These are phyloP conservation scores for Turnera subulata DNA, from an alignment of 345 rosid genomes.

Conservation along the genomic window DNA sequence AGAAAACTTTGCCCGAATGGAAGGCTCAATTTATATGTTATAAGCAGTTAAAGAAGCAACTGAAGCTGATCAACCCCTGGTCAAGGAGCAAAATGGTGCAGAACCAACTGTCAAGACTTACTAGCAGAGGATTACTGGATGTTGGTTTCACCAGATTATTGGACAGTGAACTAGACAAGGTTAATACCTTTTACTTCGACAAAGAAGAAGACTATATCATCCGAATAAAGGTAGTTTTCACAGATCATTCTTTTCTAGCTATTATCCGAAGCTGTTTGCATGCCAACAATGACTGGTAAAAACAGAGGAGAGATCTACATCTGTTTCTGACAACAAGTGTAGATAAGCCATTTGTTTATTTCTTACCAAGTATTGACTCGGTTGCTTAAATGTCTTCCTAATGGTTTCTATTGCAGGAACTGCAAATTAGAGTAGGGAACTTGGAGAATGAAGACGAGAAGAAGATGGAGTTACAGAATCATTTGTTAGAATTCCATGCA, in stretches of 20 bases:
- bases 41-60: constrained; percentile 37
- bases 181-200: constrained; percentile 33
- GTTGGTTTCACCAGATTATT: constrained; percentile 28
- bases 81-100: neutral
- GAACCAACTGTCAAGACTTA: constrained; percentile 32
- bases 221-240: constrained; percentile 26
- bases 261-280: neutral
- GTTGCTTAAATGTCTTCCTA: too few relatives aligned
- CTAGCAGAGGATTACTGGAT: constrained; percentile 9
- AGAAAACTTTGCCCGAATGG: constrained; percentile 33
- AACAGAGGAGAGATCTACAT: too few relatives aligned
- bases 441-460: constrained; percentile 15
- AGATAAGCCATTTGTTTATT: too few relatives aligned
- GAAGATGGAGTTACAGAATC: constrained; percentile 18
- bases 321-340: too few relatives aligned
- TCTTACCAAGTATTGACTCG: too few relatives aligned
- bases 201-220: constrained; percentile 46
- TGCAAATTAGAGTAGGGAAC: constrained; percentile 29
- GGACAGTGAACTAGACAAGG: constrained; percentile 32
- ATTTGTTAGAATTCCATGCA: constrained; percentile 28
- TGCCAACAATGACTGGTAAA: neutral
- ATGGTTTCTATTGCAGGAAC: constrained; percentile 27
- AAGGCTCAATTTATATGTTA: constrained; percentile 30
- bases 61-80: constrained; percentile 23
- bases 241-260: neutral